Conservation (phyloP, 2,329 filamentous ascomycete genomes). For the Sphaerulina vaccinii region DNA sequence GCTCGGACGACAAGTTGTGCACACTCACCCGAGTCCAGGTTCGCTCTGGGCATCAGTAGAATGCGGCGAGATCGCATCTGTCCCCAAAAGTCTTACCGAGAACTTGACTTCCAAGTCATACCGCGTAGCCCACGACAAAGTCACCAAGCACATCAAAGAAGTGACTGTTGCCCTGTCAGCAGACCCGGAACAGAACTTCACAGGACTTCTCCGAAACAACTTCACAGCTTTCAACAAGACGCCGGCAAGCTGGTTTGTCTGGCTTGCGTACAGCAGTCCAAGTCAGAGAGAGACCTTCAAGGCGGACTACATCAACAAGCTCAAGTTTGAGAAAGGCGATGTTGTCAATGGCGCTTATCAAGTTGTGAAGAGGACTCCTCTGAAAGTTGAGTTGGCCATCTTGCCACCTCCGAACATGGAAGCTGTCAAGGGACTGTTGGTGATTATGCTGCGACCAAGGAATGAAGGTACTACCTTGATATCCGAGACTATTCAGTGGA, state of each 20-base stretch:
- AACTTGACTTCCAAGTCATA: constrained; percentile 22
- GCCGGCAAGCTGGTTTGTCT: constrained; percentile 22
- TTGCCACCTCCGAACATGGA: constrained; percentile 1
- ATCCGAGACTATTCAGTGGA: constrained; percentile 29
- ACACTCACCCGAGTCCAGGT: constrained; percentile 21
- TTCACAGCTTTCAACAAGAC: constrained; percentile 21
- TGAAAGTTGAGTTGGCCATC: constrained; percentile 21
- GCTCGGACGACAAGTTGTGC: constrained; percentile 23
- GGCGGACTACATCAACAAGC: constrained; percentile 21
- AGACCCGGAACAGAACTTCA: constrained; percentile 23
- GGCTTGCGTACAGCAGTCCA: constrained; percentile 14
- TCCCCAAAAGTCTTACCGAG: constrained; percentile 22
- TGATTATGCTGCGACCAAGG: constrained; percentile 22
- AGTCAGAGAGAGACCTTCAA: constrained; percentile 21
- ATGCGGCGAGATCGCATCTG: constrained; percentile 22
- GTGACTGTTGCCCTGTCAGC: constrained; percentile 16
- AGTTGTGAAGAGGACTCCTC: constrained; percentile 22
- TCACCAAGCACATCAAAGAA: constrained; percentile 20
- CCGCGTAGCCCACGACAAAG: constrained; percentile 23
- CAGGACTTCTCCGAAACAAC: constrained; percentile 22
- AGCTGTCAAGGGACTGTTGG: constrained; percentile 16
- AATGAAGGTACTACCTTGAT: constrained; percentile 22
- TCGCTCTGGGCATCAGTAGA: constrained; percentile 23
- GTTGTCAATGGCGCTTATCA: constrained; percentile 25
- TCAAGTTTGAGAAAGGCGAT: constrained; percentile 25